Base-by-base conservation (phyloP, 164 flowering plant species). In the Nelumbo lutea region DNA sequence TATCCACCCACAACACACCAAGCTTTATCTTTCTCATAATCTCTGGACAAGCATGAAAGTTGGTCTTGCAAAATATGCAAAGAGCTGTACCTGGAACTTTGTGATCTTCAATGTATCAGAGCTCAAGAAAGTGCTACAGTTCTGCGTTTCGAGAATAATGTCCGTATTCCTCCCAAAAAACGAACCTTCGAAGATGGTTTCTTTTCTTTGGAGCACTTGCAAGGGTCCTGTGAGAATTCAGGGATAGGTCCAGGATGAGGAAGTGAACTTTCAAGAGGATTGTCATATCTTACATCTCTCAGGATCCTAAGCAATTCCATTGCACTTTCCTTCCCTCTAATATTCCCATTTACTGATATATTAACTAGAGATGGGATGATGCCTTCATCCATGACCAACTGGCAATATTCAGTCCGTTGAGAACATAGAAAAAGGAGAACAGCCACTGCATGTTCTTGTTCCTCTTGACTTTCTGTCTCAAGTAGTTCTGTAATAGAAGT, bases 361-460 rank as follows among this genome's bases (percentile, higher is more conserved):
- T n/a, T 38, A 27, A 72, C 72, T 4, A 94, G 88, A 42, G 83
- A 42, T 44, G 96, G 84, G 62, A 91, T 79, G 40, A 88, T 82
- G 47, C 90, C 90, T 64, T 87, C 97, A 2, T 80, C 79, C 89
- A 87, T 71, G 42, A 88, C 96, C 80, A 87, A 58, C n/a, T 77
- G 77, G 77, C 93, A 87, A 67, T 84, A 87, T 39, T 84, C 75
- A 44, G 66, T 59, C 15, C 82, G 76, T 53, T 85, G 84, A 63
- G 89, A 80, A 78, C 98, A 91, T 60, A 94, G 66, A 6, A 81
- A 73, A 45, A 87, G 86, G 70, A 94, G 86, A 68, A 90, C 44
- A 45, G 72, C 75, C 45, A 88, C 80, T 11, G 90, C 90, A 73
- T 82, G 80, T 71, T 91, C 98, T 76, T 90, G 90, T 44, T 84